Conservation (phyloP, 257 asterid species). For the Solanum pimpinellifolium region DNA sequence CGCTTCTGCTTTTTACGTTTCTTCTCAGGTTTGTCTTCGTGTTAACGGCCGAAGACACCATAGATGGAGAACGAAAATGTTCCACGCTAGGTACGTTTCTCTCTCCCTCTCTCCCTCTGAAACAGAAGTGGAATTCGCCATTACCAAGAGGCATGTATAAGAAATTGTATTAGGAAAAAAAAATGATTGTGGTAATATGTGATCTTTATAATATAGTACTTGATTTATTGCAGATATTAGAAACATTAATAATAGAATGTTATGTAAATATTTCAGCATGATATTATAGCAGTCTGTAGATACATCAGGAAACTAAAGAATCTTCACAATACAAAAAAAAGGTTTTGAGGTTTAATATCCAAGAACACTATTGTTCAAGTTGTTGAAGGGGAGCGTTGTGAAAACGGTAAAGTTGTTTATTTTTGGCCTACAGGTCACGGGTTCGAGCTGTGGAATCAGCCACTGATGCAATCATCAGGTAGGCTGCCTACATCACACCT, state of each 20-base stretch:
- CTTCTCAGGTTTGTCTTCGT: constrained; percentile 68
- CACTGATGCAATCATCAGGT: background rate
- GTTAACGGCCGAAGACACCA: constrained; percentile 52
- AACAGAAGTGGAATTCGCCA: background rate
- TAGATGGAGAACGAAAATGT: constrained; percentile 53
- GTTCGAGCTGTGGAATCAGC: background rate
- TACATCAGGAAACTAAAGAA: background rate
- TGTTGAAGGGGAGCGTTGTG: background rate
- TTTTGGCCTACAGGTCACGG: background rate
- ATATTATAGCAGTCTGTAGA: background rate
- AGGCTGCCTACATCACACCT: background rate
- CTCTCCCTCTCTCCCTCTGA: background rate
- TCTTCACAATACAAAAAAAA: background rate
- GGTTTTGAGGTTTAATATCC: background rate
- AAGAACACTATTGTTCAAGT: too few species aligned
- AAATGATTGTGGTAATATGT: background rate
- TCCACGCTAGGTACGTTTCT: constrained; percentile 38
- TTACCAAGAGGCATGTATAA: background rate
- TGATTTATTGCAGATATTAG: background rate
- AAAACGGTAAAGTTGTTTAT: background rate
- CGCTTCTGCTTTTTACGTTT: constrained; percentile 53
- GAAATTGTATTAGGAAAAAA: background rate
- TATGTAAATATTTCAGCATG: background rate
- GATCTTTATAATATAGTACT: background rate
- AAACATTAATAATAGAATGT: background rate